Conservation (phyloP, 345 rosid species). For the Streptanthus diversifolius region DNA sequence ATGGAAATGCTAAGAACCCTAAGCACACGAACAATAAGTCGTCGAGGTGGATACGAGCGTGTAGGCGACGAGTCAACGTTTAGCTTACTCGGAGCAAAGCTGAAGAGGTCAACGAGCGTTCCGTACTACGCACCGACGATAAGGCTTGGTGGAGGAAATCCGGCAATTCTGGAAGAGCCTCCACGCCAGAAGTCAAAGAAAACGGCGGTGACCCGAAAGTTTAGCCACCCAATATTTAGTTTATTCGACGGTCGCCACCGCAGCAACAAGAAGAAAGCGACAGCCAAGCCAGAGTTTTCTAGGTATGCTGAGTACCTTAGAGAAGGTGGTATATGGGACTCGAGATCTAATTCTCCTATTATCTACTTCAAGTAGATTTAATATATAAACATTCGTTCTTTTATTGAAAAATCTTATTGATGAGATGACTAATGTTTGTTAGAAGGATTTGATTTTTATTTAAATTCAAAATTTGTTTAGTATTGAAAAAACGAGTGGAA, state of each 20-base stretch:
- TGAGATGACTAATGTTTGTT: no score
- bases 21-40: slow-evolving; percentile 40
- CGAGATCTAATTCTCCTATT: slow-evolving; percentile 39
- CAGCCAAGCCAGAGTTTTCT: slow-evolving; percentile 24
- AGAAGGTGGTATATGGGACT: slow-evolving; percentile 48
- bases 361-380: slow-evolving; percentile 37
- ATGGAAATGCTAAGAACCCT: slow-evolving; percentile 38
- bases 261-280: neutral
- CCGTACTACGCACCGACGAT: slow-evolving; percentile 17
- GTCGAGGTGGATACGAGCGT: slow-evolving; percentile 34
- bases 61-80: slow-evolving; percentile 31
- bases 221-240: slow-evolving; percentile 20
- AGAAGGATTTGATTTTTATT: no score
- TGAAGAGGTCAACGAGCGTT: slow-evolving; percentile 9
- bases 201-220: slow-evolving; percentile 28
- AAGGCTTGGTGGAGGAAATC: neutral
- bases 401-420: no score
- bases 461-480: no score
- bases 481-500: no score
- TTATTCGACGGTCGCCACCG: neutral
- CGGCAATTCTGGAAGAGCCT: neutral
- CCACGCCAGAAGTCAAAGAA: slow-evolving; percentile 3
- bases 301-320: slow-evolving; percentile 23
- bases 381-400: neutral
- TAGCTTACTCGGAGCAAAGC: slow-evolving; percentile 1